Evolutionary conservation across 2,329 filamentous ascomycete species (phyloP).

Genomic region (Sodiomyces alkalinus): DNA sequence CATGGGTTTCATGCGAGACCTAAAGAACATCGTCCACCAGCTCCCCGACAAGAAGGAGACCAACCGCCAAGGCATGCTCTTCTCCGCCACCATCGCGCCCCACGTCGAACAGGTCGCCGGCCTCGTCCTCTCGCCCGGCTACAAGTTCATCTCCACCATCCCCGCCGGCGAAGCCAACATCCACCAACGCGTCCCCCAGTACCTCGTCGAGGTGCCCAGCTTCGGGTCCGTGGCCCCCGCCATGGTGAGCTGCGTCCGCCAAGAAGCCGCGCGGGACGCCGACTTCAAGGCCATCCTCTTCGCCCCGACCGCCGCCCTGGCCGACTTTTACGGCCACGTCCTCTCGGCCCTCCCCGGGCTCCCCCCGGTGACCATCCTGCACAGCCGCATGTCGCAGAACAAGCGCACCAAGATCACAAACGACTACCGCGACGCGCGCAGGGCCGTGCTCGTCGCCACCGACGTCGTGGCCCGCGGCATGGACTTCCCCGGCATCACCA

Average conservation of each 20-base stretch:
- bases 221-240: constrained; percentile 51
- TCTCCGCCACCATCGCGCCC: constrained; percentile 68
- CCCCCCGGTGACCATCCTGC: constrained; percentile 28
- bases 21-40: constrained; percentile 61
- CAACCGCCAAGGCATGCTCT: constrained; percentile 60
- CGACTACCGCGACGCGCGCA: constrained; percentile 35
- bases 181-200: constrained; percentile 62
- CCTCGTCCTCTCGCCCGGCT: constrained; percentile 50
- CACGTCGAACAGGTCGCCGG: constrained; percentile 66
- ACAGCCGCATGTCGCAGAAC: constrained; percentile 34
- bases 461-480: constrained; percentile 59
- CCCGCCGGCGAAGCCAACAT: constrained; percentile 60
- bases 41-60: constrained; percentile 47
- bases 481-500: constrained; percentile 56
- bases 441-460: constrained; percentile 47
- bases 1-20: constrained; percentile 66
- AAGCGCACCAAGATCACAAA: constrained; percentile 45
- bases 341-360: constrained; percentile 23
- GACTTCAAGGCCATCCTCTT: constrained; percentile 79
- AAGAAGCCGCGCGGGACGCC: constrained; percentile 22
- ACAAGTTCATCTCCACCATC: constrained; percentile 73
- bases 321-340: constrained; percentile 33
- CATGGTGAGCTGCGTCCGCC: constrained; percentile 40
- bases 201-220: constrained; percentile 49
- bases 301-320: constrained; percentile 44